A percentile compares a stretch with the other conserved stretches of the same genome.
Evolutionary conservation across 495 filamentous ascomycete genomes (phyloP).

Genomic region (Lasiosphaeria ovina): DNA sequence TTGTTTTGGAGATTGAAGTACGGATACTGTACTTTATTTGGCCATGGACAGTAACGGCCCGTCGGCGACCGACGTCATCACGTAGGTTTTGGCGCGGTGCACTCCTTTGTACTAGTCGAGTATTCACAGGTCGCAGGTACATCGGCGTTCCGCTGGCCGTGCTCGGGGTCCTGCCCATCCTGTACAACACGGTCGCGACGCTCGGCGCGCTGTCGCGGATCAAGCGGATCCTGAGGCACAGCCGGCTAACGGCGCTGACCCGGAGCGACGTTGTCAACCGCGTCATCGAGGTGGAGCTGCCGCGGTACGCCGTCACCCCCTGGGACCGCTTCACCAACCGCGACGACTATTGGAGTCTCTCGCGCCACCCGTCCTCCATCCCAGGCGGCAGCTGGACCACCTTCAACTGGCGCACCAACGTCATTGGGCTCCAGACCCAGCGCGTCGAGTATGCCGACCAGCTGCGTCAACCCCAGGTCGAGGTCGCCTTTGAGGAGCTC

Average conservation of each 20-base stretch:
- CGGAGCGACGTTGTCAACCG: slow-evolving; percentile 61
- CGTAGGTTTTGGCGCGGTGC: slow-evolving; percentile 12
- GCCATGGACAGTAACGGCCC: slow-evolving; percentile 13
- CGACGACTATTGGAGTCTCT: slow-evolving; percentile 55
- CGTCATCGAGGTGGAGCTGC: slow-evolving; percentile 64
- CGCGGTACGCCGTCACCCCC: slow-evolving; percentile 60
- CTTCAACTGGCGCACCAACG: slow-evolving; percentile 62
- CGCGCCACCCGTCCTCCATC: slow-evolving; percentile 45
- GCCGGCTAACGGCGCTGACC: slow-evolving; percentile 54
- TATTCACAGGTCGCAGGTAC: slow-evolving; percentile 13
- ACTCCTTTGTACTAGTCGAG: too few species aligned
- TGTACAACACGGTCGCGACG: slow-evolving; percentile 57
- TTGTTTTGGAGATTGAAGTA: too few species aligned
- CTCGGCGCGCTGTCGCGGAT: slow-evolving; percentile 56
- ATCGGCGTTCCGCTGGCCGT: slow-evolving; percentile 65
- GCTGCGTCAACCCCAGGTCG: slow-evolving; percentile 62
- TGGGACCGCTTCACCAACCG: slow-evolving; percentile 51
- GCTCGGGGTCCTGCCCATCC: slow-evolving; percentile 64
- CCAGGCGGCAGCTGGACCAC: slow-evolving; percentile 62
- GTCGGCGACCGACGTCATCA: slow-evolving; percentile 44
- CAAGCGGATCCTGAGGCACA: slow-evolving; percentile 52
- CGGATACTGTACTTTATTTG: too few species aligned
- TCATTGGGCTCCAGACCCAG: slow-evolving; percentile 58
- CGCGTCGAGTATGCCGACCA: slow-evolving; percentile 64
- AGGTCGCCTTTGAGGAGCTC: slow-evolving; percentile 61